Conservation (phyloP, 495 filamentous ascomycete species). For the Collariella sp. region DNA sequence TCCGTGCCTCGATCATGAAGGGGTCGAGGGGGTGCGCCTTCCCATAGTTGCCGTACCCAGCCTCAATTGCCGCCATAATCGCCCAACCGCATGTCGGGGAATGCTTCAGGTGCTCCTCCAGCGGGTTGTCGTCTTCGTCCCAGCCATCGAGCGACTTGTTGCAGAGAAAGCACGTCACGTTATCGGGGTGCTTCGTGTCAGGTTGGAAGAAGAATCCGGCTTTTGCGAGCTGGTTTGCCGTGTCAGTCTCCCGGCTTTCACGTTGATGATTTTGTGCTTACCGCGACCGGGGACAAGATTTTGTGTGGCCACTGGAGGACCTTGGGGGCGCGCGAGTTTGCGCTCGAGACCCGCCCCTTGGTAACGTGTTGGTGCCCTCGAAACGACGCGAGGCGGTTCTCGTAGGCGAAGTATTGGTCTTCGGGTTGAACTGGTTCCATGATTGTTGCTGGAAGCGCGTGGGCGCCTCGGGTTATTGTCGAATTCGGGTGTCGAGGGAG, state of each 20-base stretch:
- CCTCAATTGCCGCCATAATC: constrained; percentile 62
- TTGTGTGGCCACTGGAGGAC: constrained; percentile 69
- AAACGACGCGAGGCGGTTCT: constrained; percentile 70
- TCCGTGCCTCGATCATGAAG: constrained; percentile 63
- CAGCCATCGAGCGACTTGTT: constrained; percentile 72
- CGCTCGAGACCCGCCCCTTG: constrained; percentile 58
- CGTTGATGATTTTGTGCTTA: constrained; percentile 28
- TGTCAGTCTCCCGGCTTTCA: not conserved
- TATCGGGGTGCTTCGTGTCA: constrained; percentile 63
- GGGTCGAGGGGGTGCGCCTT: constrained; percentile 65
- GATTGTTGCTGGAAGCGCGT: constrained; percentile 3
- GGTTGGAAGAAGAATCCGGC: constrained; percentile 90
- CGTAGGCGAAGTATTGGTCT: constrained; percentile 48
- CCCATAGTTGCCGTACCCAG: constrained; percentile 51
- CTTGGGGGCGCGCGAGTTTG: constrained; percentile 42
- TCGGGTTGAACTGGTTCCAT: constrained; percentile 18
- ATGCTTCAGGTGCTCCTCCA: constrained; percentile 77
- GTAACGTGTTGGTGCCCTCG: constrained; percentile 39
- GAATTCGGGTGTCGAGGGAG: not conserved
- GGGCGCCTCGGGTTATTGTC: not conserved
- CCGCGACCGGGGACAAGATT: constrained; percentile 54
- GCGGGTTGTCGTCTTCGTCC: constrained; percentile 73
- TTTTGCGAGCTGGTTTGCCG: constrained; percentile 57
- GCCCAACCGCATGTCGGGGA: constrained; percentile 82
- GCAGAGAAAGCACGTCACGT: constrained; percentile 84